Evolutionary conservation across 257 asterid species (phyloP).

Genomic region (Nicotiana tabacum): DNA sequence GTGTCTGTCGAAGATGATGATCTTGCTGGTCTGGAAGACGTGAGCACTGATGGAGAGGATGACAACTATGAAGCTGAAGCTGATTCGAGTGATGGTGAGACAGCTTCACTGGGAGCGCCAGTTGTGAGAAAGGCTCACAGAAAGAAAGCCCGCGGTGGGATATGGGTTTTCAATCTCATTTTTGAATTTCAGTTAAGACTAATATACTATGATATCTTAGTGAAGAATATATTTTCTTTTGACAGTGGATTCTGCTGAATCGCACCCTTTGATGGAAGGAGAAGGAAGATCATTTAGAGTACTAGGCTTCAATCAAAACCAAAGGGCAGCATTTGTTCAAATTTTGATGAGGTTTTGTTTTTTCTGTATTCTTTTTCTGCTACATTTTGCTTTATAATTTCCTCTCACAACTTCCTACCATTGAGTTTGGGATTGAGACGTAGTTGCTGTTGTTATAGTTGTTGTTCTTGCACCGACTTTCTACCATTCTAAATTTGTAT

Average conservation of each 20-base stretch:
- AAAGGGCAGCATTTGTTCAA: conserved; percentile 85
- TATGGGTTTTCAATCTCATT: conserved; percentile 13
- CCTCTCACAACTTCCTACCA: background rate
- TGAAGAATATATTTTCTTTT: conserved; percentile 11
- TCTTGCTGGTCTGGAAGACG: conserved; percentile 95
- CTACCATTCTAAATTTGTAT: background rate
- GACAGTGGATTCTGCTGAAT: conserved; percentile 59
- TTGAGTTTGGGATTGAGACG: background rate
- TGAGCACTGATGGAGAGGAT: conserved; percentile 91
- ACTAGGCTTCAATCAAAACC: conserved; percentile 83
- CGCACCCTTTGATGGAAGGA: conserved; percentile 92
- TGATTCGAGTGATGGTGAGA: conserved; percentile 82
- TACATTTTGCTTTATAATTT: background rate
- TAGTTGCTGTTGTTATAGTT: background rate
- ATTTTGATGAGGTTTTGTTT: conserved; percentile 36
- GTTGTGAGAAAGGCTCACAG: conserved; percentile 50
- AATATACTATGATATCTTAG: background rate
- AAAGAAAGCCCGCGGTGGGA: conserved; percentile 73
- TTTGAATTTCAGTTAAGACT: background rate
- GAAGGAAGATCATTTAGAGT: conserved; percentile 88
- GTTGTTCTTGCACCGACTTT: background rate
- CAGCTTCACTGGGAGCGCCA: conserved; percentile 58
- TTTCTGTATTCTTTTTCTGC: conserved; percentile 8
- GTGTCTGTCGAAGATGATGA: conserved; percentile 94
- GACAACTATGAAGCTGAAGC: conserved; percentile 98